Base-by-base conservation (phyloP, 2,329 filamentous ascomycete genomes). In the Talaromyces sp. region DNA sequence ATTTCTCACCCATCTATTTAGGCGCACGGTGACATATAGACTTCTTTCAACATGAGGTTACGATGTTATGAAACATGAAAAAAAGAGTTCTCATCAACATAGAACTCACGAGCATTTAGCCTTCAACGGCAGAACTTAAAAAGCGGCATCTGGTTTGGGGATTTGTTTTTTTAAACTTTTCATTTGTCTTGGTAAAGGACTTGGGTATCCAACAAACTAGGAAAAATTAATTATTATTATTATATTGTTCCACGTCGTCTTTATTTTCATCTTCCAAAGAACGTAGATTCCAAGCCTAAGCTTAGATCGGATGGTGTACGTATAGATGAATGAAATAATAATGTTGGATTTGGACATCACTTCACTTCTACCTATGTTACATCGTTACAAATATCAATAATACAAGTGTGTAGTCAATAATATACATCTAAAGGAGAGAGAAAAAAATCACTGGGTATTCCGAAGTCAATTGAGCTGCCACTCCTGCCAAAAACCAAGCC, bases 71-170 rank as follows among this genome's bases (percentile, higher is more conserved):
- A 84, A 81, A 79, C 80, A 79, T 46, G 46, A 52, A 29, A 21
- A 57, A 50, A 78, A 77, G 71, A 64, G 71, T 72, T 73, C 70
- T 75, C 68, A 71, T 74, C 71, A 72, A 75, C 70, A 72, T 66
- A 69, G 73, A 72, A 70, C 72, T 71, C 72, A 80, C 82, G 82
- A 80, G 75, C 71, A 78, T 79, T 76, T 80, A 77, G 79, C 81
- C 83, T 85, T 86, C 84, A 86, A 86, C 84, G 82, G 83, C 83
- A 85, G 71, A 54, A 61, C 41, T 53, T 60, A 70, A 73, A 75
- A 74, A 70, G 67, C 68, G 67, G 71, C 69, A 71, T 73, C 43
- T 29, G 24, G 68, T 66, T 65, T 67, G 70, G 70, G 68, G 59
- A 64, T 67, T 67, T 69, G 63, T 64, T 64, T 66, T 67, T 69